Evolutionary conservation across 371 early-diverging fungal genomes (phyloP), one percentile per base, ranked within the genome.

Genomic region (Circinella minor): DNA sequence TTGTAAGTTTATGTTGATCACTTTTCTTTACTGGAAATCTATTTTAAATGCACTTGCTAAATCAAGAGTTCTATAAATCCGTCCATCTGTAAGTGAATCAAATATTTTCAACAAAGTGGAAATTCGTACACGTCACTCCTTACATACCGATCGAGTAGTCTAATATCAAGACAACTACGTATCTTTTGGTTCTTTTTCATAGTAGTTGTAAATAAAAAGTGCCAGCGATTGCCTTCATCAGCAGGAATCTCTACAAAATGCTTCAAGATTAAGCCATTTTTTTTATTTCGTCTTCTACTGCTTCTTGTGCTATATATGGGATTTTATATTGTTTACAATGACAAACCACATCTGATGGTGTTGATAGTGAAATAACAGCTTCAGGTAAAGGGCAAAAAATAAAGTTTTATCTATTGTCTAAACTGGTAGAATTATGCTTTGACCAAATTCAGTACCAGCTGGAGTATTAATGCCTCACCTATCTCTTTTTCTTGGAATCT

Each of bases 1-100:
- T n/a, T n/a, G n/a, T n/a, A n/a, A n/a, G n/a, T n/a, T n/a, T n/a
- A n/a, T n/a, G 39, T 10, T n/a, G n/a, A n/a, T n/a, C n/a, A n/a
- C n/a, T n/a, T n/a, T n/a, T 64, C 61, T 62, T 68, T 17, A 20
- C 10, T 47, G 68, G 65, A 1, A 78, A 68, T 1, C 70, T 64
- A 65, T n/a, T n/a, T 77, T 71, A 65, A 67, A 75, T 36, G 77
- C 73, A 13, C 67, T 70, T 3, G 61, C 43, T 0, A 76, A 55
- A 59, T 80, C 77, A 0, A 77, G 17, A 0, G 71, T 73, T 0
- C 73, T 64, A 39, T 65, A 77, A 0, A 72, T 38, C 1, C 67
- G 57, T 3, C 34, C 1, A 4, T 61, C 60, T 17, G n/a, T 5
- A 1, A 69, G 34, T 8, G 36, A 4, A 20, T 55, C 37, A 18